Conservation (phyloP, 768 basidiomycete species). For the Podaxis rugospora region DNA sequence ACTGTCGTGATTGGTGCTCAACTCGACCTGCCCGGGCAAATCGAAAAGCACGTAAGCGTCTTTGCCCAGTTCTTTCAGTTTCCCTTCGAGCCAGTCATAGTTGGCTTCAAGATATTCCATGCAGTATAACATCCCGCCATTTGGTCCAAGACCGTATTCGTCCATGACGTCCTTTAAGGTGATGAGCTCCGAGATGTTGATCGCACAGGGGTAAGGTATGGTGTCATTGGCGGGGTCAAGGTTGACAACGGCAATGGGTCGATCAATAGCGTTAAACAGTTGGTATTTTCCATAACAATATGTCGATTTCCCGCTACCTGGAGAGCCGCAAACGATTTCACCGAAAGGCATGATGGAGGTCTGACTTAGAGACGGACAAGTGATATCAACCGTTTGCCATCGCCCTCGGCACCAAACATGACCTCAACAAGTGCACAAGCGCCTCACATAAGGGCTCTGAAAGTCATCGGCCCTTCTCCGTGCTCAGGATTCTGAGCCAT, state of each 20-base stretch:
- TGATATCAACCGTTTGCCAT: too few relatives aligned
- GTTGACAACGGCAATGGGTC: slow-evolving; percentile 89
- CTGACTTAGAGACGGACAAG: neutral
- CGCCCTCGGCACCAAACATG: too few relatives aligned
- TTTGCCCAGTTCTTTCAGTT: slow-evolving; percentile 56
- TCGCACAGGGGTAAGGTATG: slow-evolving; percentile 87
- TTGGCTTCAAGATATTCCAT: slow-evolving; percentile 97
- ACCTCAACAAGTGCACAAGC: too few relatives aligned
- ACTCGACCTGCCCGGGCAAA: slow-evolving; percentile 94
- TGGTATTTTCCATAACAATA: slow-evolving; percentile 87
- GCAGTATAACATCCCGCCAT: slow-evolving; percentile 94
- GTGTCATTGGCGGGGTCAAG: slow-evolving; percentile 92
- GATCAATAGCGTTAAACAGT: slow-evolving; percentile 79
- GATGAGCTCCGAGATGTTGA: slow-evolving; percentile 83
- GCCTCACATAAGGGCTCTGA: too few relatives aligned
- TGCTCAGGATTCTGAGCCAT: too few relatives aligned
- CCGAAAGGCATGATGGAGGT: slow-evolving; percentile 69
- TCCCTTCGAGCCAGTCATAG: slow-evolving; percentile 80
- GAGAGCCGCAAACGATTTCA: slow-evolving; percentile 82
- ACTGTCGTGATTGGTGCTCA: slow-evolving; percentile 94
- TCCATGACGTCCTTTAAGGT: slow-evolving; percentile 86
- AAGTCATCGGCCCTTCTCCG: too few relatives aligned
- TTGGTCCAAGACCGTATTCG: slow-evolving; percentile 82
- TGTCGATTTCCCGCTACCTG: slow-evolving; percentile 85
- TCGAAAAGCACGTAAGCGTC: slow-evolving; percentile 93